Evolutionary conservation across 2,329 filamentous ascomycete species (phyloP).

Genomic region (Nectriaceae sp.): DNA sequence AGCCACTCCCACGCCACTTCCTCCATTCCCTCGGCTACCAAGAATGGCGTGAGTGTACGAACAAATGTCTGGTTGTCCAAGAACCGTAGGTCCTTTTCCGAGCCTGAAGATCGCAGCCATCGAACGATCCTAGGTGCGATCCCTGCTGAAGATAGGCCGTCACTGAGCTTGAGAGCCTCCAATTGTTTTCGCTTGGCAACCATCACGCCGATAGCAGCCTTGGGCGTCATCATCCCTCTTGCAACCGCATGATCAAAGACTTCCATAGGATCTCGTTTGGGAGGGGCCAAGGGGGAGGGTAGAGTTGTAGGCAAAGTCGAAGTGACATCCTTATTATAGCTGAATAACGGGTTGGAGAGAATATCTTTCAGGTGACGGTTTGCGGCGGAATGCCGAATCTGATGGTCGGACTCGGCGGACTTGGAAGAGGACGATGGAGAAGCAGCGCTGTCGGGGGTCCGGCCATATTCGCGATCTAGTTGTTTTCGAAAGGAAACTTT

Average conservation of each 20-base stretch:
- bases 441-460: conserved; percentile 30
- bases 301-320: conserved; percentile 17
- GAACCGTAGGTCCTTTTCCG: conserved; percentile 49
- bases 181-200: conserved; percentile 48
- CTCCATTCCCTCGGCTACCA: conserved; percentile 55
- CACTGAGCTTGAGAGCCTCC: conserved; percentile 28
- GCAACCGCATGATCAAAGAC: conserved; percentile 59
- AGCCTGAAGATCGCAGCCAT: conserved; percentile 56
- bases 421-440: conserved; percentile 15
- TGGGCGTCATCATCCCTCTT: conserved; percentile 56
- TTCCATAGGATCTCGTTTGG: conserved; percentile 48
- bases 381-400: conserved; percentile 40
- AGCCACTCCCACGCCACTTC: conserved; percentile 57
- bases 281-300: conserved; percentile 15
- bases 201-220: conserved; percentile 56
- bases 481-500: conserved; percentile 59
- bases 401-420: conserved; percentile 16
- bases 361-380: conserved; percentile 56
- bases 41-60: conserved; percentile 46
- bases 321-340: conserved; percentile 31
- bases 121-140: conserved; percentile 48
- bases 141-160: conserved; percentile 42
- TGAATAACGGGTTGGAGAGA: conserved; percentile 59
- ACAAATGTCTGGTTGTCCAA: conserved; percentile 42
- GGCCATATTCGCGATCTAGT: conserved; percentile 60